These are phyloP conservation scores for Diaporthe vaccinii DNA, from an alignment of 2,329 filamentous ascomycete species.

Conservation along the genomic window DNA sequence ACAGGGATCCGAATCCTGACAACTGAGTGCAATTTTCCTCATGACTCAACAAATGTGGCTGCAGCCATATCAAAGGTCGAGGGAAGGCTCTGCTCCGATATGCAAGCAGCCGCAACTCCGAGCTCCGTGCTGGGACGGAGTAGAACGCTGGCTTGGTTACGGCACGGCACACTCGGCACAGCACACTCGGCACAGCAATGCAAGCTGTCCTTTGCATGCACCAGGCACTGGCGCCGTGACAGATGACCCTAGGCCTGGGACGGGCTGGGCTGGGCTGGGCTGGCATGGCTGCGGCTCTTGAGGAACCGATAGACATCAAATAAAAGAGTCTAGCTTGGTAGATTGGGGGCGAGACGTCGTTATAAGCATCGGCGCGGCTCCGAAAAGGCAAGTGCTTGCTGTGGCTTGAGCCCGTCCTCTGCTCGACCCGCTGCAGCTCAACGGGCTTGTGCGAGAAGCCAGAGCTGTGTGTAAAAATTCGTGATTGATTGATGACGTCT, in stretches of 20 bases:
- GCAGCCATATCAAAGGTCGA: constrained; percentile 1
- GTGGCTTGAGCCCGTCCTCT: neutral
- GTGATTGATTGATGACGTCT: neutral
- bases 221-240: neutral
- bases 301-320: neutral
- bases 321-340: neutral
- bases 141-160: neutral
- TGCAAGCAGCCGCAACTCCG: constrained; percentile 10
- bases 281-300: neutral
- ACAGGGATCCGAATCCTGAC: constrained; percentile 25
- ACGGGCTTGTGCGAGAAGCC: neutral
- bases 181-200: constrained; percentile 3
- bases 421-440: neutral
- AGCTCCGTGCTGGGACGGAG: neutral
- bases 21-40: neutral
- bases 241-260: neutral
- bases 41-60: constrained; percentile 3
- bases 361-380: constrained; percentile 16
- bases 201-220: neutral
- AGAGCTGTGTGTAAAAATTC: neutral
- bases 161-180: constrained; percentile 22
- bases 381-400: neutral
- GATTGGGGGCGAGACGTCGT: neutral
- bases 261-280: neutral
- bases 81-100: neutral